Evolutionary conservation across 106 monocot species (phyloP).

Genomic region (Dendrobium huoshanense): DNA sequence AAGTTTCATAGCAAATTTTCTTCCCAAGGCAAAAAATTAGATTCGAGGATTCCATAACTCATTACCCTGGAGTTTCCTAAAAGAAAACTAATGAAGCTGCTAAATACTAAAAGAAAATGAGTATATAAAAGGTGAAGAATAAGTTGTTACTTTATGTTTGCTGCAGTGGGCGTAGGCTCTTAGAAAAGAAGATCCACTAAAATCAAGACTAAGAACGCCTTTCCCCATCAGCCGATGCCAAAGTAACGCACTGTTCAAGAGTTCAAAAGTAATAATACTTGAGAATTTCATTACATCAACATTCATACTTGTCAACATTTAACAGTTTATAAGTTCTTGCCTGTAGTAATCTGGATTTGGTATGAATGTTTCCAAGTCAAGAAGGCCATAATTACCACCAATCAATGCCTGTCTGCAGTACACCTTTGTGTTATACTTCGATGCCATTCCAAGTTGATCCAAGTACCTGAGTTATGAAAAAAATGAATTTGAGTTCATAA

Average conservation of each 20-base stretch:
- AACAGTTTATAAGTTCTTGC: constrained; percentile 10
- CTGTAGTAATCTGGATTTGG: constrained; percentile 98
- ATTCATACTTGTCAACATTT: background rate
- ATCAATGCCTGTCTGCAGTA: constrained; percentile 77
- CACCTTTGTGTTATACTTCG: constrained; percentile 57
- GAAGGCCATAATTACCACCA: constrained; percentile 93
- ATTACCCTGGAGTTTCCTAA: no score
- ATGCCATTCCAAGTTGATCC: constrained; percentile 89
- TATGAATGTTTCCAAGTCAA: constrained; percentile 59
- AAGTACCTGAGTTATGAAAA: constrained; percentile 53
- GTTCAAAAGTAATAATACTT: background rate
- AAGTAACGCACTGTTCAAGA: constrained; percentile 50
- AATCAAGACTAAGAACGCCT: constrained; percentile 55
- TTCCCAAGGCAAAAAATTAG: no score
- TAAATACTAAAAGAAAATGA: background rate
- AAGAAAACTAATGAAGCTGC: no score
- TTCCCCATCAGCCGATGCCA: constrained; percentile 86
- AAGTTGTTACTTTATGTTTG: constrained; percentile 33
- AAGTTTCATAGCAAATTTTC: no score
- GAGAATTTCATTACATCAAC: background rate
- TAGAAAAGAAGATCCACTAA: constrained; percentile 52
- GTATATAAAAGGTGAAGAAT: background rate
- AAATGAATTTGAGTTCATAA: background rate
- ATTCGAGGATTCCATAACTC: no score
- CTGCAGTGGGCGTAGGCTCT: constrained; percentile 78